Evolutionary conservation across 208 protist genomes (phyloP), one percentile per base, ranked within the genome.

Genomic region (Acanthamoeba lugdunensis): DNA sequence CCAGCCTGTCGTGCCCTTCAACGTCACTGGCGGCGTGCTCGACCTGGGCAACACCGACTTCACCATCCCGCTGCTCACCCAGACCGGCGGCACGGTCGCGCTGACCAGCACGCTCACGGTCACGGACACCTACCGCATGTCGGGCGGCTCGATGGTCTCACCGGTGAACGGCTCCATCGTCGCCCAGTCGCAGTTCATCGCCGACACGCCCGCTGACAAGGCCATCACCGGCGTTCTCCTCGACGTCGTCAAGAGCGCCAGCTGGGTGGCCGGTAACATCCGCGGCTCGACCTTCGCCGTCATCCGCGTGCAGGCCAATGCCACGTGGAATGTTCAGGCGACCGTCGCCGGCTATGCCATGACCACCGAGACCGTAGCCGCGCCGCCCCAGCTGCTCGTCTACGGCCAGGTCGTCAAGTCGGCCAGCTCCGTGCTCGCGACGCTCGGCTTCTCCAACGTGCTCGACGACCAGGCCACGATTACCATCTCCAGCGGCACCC

Each of bases 11-110:
- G 87, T 92, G 87, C 87, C 87, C n/a, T 77, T 56, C 30, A 81
- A 92, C 61, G 87, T 92, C 23, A 92, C 87, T 28, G 87, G 61
- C 16, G 87, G 87, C 23, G 37, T 28, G 37, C 87, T 92, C 28
- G 87, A 75, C 87, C 63, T 92, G 25, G 87, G 87, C 69, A 81
- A 81, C 65, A 45, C 25, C 63, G 87, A 92, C 87, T 92, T 92
- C 63, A 77, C 25, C 69, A 77, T 92, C 65, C 61, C 87, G 69
- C 41, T 77, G 9, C 65, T 92, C 41, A 92, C 87, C 28, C 65
- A 81, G 61, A 92, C 65, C 63, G 87, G 63, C 58, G 87, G 87
- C 61, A 73, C 11, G 23, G 65, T 92, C n/a, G 3, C 69, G 9
- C 56, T 92, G 21, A 92, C 87, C 48, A 37, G 63, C 52, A 71